phyloP scores from a whole-genome alignment of 495 filamentous ascomycete species.

The Hyaloscypha finlandica region DNA sequence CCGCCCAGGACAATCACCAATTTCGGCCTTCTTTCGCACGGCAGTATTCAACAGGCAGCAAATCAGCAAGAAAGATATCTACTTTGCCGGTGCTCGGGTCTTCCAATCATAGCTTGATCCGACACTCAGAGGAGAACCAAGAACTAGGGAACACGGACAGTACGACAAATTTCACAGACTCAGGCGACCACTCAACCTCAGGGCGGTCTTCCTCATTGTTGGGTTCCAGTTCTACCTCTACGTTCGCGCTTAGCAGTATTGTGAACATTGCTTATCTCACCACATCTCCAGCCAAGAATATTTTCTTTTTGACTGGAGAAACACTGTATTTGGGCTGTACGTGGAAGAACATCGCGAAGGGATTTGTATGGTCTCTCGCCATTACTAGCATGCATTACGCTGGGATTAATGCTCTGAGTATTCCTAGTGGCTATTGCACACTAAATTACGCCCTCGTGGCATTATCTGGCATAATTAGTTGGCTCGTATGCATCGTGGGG shows the following conservation, averaged over 20 bases:
- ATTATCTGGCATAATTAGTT: conserved; percentile 32
- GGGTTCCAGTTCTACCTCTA: conserved; percentile 24
- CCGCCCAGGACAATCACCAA: background rate
- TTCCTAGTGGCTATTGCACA: conserved; percentile 28
- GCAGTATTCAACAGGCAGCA: background rate
- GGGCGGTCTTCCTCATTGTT: conserved; percentile 29
- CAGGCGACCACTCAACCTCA: conserved; percentile 23
- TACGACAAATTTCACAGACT: conserved; percentile 5
- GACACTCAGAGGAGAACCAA: background rate
- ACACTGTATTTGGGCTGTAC: conserved; percentile 31
- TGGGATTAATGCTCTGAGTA: conserved; percentile 31
- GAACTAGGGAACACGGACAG: conserved; percentile 11
- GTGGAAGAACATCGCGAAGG: conserved; percentile 27
- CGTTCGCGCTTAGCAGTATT: conserved; percentile 27
- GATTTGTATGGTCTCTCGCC: conserved; percentile 34
- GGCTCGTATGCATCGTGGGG: conserved; percentile 32
- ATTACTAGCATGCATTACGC: conserved; percentile 36
- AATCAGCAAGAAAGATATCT: background rate
- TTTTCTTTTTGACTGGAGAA: conserved; percentile 32
- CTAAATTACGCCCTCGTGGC: conserved; percentile 27
- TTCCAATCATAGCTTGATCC: background rate
- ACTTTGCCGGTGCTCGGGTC: background rate
- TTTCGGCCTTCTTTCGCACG: background rate
- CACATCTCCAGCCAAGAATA: conserved; percentile 32
- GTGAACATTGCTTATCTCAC: conserved; percentile 30